phyloP scores from a whole-genome alignment of 176 grass and related monocot species.

The Aegilops bicornis region DNA sequence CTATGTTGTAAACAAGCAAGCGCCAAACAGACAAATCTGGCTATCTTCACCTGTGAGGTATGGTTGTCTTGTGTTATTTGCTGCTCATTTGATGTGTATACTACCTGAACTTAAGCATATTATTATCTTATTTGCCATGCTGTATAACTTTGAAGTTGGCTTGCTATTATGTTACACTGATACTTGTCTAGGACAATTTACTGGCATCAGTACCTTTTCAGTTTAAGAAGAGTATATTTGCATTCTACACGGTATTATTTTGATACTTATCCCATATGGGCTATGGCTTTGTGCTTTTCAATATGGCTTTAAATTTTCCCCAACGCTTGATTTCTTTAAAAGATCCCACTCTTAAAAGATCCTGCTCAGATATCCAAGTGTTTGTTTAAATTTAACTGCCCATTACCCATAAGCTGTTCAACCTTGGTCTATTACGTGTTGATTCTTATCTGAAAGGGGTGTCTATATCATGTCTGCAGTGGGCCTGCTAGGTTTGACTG shows the following conservation, averaged over 20 bases:
- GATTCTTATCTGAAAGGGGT: conserved; percentile 4
- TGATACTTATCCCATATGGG: background rate
- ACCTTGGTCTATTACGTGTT: background rate
- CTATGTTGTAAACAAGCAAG: conserved; percentile 94
- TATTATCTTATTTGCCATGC: background rate
- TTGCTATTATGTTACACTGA: background rate
- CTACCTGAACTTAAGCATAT: background rate
- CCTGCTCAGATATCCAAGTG: background rate
- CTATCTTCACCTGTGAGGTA: conserved; percentile 96
- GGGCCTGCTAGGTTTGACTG: conserved; percentile 66
- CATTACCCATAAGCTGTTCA: background rate
- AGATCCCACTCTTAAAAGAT: background rate
- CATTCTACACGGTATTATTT: background rate
- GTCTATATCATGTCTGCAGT: conserved; percentile 38
- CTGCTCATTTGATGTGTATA: background rate
- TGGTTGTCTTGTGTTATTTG: background rate
- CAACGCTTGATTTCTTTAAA: background rate
- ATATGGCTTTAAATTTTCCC: no score
- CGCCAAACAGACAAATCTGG: conserved; percentile 93
- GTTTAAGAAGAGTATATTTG: background rate
- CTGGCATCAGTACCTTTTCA: background rate
- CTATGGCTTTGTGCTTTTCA: background rate
- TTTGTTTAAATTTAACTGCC: background rate
- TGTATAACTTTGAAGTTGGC: background rate
- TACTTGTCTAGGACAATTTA: background rate